phyloP scores from a whole-genome alignment of 2,329 filamentous ascomycete species.

The Nannizzia gypsea region DNA sequence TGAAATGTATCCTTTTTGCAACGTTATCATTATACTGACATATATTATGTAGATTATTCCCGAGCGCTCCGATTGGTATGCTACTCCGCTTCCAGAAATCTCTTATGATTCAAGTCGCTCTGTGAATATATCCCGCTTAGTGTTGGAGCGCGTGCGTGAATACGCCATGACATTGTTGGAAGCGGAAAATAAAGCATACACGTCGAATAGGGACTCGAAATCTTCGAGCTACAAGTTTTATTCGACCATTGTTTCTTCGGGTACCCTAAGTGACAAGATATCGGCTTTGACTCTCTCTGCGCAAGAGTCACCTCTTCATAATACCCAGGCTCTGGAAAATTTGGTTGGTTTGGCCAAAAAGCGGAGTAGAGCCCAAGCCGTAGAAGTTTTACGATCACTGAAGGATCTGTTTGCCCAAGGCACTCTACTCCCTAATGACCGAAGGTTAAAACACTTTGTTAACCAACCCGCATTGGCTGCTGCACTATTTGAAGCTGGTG shows the following conservation, averaged over 20 bases:
- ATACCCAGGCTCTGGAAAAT: slow-evolving; percentile 75
- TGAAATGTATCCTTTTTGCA: neutral
- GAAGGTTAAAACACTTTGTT: slow-evolving; percentile 68
- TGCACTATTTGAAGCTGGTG: slow-evolving; percentile 51
- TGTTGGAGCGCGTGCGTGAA: slow-evolving; percentile 46
- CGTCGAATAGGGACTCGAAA: slow-evolving; percentile 55
- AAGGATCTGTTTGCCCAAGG: slow-evolving; percentile 92
- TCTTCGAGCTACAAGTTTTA: slow-evolving; percentile 90
- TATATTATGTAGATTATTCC: slow-evolving; percentile 40
- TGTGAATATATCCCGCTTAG: slow-evolving; percentile 37
- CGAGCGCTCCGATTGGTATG: slow-evolving; percentile 58
- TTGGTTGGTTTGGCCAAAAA: slow-evolving; percentile 77
- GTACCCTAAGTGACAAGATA: slow-evolving; percentile 92
- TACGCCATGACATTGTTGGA: slow-evolving; percentile 67
- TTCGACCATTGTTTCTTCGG: slow-evolving; percentile 90
- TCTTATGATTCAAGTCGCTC: slow-evolving; percentile 36
- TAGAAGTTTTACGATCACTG: slow-evolving; percentile 81
- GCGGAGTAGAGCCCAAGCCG: slow-evolving; percentile 81
- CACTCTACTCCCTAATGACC: slow-evolving; percentile 66
- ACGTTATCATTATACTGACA: slow-evolving; percentile 8
- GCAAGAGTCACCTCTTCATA: slow-evolving; percentile 93
- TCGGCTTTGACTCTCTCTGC: slow-evolving; percentile 88
- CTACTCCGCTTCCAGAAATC: slow-evolving; percentile 44
- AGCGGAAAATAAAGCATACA: slow-evolving; percentile 64
- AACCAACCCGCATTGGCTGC: slow-evolving; percentile 66